A percentile compares a stretch with the other conserved stretches of the same genome.
Conservation (phyloP, 2,329 filamentous ascomycete genomes). For the Ascochyta fabae region DNA sequence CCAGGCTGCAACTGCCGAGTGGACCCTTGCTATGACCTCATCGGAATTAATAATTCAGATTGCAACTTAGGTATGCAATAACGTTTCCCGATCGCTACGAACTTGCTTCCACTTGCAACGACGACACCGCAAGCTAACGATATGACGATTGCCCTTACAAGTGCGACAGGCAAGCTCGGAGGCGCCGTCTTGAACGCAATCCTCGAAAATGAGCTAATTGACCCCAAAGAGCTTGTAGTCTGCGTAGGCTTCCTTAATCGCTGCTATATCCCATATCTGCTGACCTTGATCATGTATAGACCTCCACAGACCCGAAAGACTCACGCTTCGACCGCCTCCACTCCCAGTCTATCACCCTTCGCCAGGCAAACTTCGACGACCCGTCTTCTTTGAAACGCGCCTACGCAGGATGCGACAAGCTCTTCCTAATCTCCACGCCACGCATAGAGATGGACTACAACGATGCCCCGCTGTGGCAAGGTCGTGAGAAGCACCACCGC, state of each 20-base stretch:
- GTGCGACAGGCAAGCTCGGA: slow-evolving; percentile 56
- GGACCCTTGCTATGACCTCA: slow-evolving; percentile 16
- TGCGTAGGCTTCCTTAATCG: slow-evolving; percentile 32
- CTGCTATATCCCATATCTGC: rapidly evolving
- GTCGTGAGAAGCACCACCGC: slow-evolving; percentile 54
- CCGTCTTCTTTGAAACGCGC: slow-evolving; percentile 43
- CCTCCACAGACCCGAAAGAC: slow-evolving; percentile 25
- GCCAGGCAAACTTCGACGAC: slow-evolving; percentile 51
- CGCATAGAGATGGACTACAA: slow-evolving; percentile 54
- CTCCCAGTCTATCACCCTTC: slow-evolving; percentile 43
- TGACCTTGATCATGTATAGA: slow-evolving; percentile 15
- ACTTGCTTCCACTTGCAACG: background rate
- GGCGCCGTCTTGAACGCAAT: slow-evolving; percentile 52
- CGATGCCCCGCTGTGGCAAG: slow-evolving; percentile 50
- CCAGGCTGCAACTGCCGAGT: slow-evolving; percentile 1
- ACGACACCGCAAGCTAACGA: background rate
- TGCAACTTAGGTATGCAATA: background rate
- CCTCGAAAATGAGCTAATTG: slow-evolving; percentile 50
- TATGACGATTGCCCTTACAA: slow-evolving; percentile 49
- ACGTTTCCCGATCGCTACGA: background rate
- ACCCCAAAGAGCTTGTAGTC: slow-evolving; percentile 47
- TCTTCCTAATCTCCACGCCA: slow-evolving; percentile 56
- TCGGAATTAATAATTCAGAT: slow-evolving; percentile 13
- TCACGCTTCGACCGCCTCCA: slow-evolving; percentile 39
- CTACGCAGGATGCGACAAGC: slow-evolving; percentile 47